A percentile compares a stretch with the other conserved stretches of the same genome.
Evolutionary conservation across 75 land plant genomes (phyloP).

Genomic region (Selaginella tamariscina): DNA sequence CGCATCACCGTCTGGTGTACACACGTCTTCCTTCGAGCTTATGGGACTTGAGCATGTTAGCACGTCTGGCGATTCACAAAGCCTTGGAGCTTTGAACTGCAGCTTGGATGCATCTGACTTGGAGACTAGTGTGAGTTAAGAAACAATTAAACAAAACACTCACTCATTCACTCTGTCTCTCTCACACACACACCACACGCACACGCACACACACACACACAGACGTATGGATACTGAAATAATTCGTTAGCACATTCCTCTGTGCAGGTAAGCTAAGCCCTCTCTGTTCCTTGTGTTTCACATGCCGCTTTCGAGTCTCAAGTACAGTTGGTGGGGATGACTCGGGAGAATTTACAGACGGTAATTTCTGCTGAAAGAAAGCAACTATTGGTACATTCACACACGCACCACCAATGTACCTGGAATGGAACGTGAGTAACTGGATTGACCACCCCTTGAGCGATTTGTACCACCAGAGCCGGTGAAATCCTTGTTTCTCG

Average conservation of each 20-base stretch:
- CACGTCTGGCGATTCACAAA: slow-evolving; percentile 1
- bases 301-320: background rate
- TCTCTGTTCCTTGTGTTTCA: slow-evolving; percentile 27
- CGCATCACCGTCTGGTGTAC: slow-evolving; percentile 1
- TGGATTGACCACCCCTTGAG: slow-evolving; percentile 75
- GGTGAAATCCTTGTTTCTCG: slow-evolving; percentile 38
- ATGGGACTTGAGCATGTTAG: slow-evolving; percentile 7
- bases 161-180: slow-evolving; percentile 6
- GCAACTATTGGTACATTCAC: background rate
- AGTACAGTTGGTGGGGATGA: background rate
- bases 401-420: slow-evolving; percentile 26
- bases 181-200: too few species aligned
- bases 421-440: slow-evolving; percentile 53
- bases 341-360: background rate
- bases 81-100: slow-evolving; percentile 66
- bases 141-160: background rate
- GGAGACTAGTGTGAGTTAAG: slow-evolving; percentile 41
- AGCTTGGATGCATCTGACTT: slow-evolving; percentile 57
- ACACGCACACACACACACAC: background rate
- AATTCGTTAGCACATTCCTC: slow-evolving; percentile 70
- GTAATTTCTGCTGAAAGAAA: background rate
- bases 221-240: slow-evolving; percentile 61
- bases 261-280: slow-evolving; percentile 53
- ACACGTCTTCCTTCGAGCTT: background rate
- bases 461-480: slow-evolving; percentile 58